Evolutionary conservation across 2,329 filamentous ascomycete genomes (phyloP).

Genomic region (Thermomyces lanuginosus): DNA sequence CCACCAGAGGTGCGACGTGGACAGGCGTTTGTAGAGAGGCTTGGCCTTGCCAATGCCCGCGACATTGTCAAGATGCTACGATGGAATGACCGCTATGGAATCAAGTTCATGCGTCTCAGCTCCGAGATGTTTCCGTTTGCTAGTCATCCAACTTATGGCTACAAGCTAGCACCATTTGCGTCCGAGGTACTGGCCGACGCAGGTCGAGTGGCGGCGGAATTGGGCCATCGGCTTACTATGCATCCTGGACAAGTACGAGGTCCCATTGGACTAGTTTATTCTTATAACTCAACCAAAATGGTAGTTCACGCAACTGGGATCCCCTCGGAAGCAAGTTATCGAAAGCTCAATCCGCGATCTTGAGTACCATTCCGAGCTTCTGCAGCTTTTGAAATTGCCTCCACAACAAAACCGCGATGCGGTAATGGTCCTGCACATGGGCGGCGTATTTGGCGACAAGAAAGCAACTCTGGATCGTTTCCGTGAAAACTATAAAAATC

Average conservation of each 20-base stretch:
- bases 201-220: conserved; percentile 57
- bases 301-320: conserved; percentile 77
- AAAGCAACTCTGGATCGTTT: conserved; percentile 62
- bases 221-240: conserved; percentile 73
- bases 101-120: conserved; percentile 80
- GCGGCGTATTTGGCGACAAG: conserved; percentile 80
- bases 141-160: conserved; percentile 73
- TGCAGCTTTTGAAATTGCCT: conserved; percentile 59
- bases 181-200: conserved; percentile 59
- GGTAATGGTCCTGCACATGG: conserved; percentile 89
- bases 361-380: conserved; percentile 74
- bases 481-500: conserved; percentile 50
- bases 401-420: conserved; percentile 68
- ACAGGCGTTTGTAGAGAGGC: conserved; percentile 53
- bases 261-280: background rate
- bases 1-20: conserved; percentile 51
- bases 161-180: conserved; percentile 69
- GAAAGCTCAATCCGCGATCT: conserved; percentile 63
- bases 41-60: conserved; percentile 66
- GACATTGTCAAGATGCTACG: conserved; percentile 73
- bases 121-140: conserved; percentile 97
- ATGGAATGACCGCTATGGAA: conserved; percentile 86
- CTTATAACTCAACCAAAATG: conserved; percentile 1
- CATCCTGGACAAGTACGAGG: conserved; percentile 58
- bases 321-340: conserved; percentile 62